phyloP scores from a whole-genome alignment of 139 green algal species.

The Picochlorum sp. region DNA sequence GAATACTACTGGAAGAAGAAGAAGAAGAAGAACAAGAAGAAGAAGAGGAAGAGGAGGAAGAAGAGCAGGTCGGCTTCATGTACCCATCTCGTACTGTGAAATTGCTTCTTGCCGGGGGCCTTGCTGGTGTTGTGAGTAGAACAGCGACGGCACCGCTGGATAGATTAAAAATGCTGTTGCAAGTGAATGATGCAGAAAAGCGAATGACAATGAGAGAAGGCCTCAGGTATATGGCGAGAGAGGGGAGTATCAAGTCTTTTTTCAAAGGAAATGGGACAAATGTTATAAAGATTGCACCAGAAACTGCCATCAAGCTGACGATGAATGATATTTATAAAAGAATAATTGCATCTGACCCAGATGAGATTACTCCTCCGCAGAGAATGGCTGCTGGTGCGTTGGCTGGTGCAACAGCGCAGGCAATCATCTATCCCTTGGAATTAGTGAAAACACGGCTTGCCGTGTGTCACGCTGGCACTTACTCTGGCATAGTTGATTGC shows the following conservation, averaged over 20 bases:
- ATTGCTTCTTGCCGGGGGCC: slow-evolving; percentile 48
- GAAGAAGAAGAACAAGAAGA: not conserved
- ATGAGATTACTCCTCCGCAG: slow-evolving; percentile 52
- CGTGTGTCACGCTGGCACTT: slow-evolving; percentile 51
- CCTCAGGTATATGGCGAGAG: slow-evolving; percentile 55
- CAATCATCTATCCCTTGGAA: slow-evolving; percentile 80
- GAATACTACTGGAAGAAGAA: not conserved
- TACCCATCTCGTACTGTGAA: slow-evolving; percentile 32
- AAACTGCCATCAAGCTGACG: slow-evolving; percentile 78
- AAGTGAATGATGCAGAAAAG: slow-evolving; percentile 56
- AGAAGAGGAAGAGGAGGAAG: not conserved
- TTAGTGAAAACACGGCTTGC: slow-evolving; percentile 76
- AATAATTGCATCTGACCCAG: slow-evolving; percentile 40
- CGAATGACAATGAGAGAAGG: slow-evolving; percentile 56
- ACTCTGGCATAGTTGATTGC: slow-evolving; percentile 56
- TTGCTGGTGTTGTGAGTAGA: slow-evolving; percentile 78
- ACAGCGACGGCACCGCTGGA: slow-evolving; percentile 86
- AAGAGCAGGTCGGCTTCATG: slow-evolving; percentile 19
- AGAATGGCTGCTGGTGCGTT: slow-evolving; percentile 57
- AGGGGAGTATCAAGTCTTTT: slow-evolving; percentile 63
- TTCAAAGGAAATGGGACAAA: slow-evolving; percentile 90
- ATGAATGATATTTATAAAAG: slow-evolving; percentile 70
- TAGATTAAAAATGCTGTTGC: slow-evolving; percentile 87
- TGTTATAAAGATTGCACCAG: slow-evolving; percentile 84
- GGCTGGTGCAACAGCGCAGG: slow-evolving; percentile 58